Base-by-base conservation (phyloP, 306 rosid species). In the Gastrolobium villosum region DNA sequence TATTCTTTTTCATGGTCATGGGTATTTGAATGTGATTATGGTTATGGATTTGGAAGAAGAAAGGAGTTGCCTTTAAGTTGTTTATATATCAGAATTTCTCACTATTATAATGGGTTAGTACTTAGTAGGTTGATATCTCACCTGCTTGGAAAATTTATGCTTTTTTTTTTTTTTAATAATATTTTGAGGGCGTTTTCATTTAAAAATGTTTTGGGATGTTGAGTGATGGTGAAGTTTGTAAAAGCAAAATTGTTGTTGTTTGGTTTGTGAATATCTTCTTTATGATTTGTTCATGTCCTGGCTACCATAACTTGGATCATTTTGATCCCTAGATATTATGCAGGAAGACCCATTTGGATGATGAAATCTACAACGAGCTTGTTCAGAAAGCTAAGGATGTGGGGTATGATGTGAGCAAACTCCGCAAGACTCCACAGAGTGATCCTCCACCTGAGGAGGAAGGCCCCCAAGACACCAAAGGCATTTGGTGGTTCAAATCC, bases 401-500 rank as follows among this genome's bases (percentile, higher is more conserved):
- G 60, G 99, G 94, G 0, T 96, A 93, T 81, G 99, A 96, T 78
- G 91, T 90, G 79, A 90, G 87, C 94, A 93, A 90, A 64, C 96
- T 96, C 20, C 91, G 79, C 87, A 96, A 83, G 88, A 96, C 99
- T 44, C 93, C 88, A 50, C 99, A 96, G 75, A 86, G 75, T 62
- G 89, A 84, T n/a, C 31, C 88, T 84, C 98, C 96, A 7, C 97
- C 98, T 0, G 88, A 82, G 31, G 85, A 65, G 15, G 84, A 83
- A 86, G 86, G 85, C 4, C 92, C 92, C 4, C 35, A 69, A 63
- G 97, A 92, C 84, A 90, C 92, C 69, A 90, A 86, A 88, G 93
- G 97, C 67, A 14, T 87, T 40, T 92, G 97, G 97, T 92, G 96
- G 96, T 0, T 92, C 85, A 90, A 88, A 65, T 88, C 97, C 83